Base-by-base conservation (phyloP, 495 filamentous ascomycete genomes). In the Lasiosphaeriaceae sp. region DNA sequence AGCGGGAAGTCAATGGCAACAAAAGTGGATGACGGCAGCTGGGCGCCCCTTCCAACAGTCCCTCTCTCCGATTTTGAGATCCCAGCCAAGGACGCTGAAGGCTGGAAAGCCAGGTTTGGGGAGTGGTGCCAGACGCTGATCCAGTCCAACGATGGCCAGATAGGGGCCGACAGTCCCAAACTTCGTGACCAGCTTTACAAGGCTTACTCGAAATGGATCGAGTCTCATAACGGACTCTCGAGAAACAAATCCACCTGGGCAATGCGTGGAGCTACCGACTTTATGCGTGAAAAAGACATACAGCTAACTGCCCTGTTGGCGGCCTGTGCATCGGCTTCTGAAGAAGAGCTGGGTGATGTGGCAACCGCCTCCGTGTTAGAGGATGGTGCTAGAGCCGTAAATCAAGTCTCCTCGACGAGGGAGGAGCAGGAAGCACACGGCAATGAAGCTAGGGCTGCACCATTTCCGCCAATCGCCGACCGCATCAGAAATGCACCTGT, bases 61-160 rank as follows among this genome's bases (percentile, higher is more conserved):
- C 24, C 55, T 20, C 44, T 35, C 20, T 54, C 55, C 5, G 34
- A 59, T 1, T 53, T 61, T 16, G 56, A 47, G 0, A n/a, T 56
- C 49, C 16, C 4, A 16, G 39, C 22, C 8, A 60, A 61, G 14
- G 31, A 59, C 26, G 24, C 31, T 8, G 31, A 41, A 16, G 60
- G 24, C 20, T 66, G 63, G 66, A 55, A 55, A 31, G 43, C 47
- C 23, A 55, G 6, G 14, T 66, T 68, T 22, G 17, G 52, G 35
- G 17, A 48, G 6, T 68, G 66, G 66, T 68, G 60, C 47, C 54
- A 50, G 47, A 55, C 50, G 1, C 19, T 68, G 12, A 24, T 46
- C 20, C 22, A 22, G 14, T 11, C 62, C 41, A 68, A 66, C 44
- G 12, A 34, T 12, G 29, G 21, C 3, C 47, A 46, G 37, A 52